Percentiles rank a stretch among this genome's conserved stretches.
Conservation (phyloP, 148 eudicot genomes). For the Vaccinium myrtillus region DNA sequence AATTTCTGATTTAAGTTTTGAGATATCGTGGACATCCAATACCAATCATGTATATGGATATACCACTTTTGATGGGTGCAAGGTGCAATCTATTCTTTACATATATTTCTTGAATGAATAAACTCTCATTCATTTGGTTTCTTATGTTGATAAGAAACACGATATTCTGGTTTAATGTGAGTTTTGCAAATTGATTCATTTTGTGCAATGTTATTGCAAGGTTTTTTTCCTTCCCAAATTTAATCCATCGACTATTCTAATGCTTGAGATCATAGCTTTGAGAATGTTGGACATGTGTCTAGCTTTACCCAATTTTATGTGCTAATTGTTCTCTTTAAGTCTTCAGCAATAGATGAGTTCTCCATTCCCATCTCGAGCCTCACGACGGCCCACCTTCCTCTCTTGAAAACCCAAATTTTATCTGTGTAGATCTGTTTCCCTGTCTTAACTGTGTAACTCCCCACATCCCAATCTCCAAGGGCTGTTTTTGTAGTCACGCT, state of each 20-base stretch:
- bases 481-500: not conserved
- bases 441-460: not conserved
- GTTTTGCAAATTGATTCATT: not conserved
- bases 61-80: not conserved
- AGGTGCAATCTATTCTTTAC: not conserved
- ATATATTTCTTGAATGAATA: not conserved
- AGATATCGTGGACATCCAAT: not conserved
- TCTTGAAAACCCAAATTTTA: not conserved
- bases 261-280: slow-evolving; percentile 4
- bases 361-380: not conserved
- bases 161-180: slow-evolving; percentile 4
- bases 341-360: not conserved
- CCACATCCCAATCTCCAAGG: not conserved
- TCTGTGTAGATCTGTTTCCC: not conserved
- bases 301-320: not conserved
- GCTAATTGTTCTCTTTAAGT: not conserved
- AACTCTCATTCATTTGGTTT: not conserved
- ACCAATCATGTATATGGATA: not conserved
- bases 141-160: not conserved
- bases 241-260: not conserved
- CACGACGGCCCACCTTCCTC: not conserved
- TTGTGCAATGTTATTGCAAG: not conserved
- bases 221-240: not conserved
- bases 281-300: not conserved
- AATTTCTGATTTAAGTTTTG: not conserved